Percentiles rank a stretch among this genome's conserved stretches.
Evolutionary conservation across 106 monocot species (phyloP).

Genomic region (Triglochin maritima): DNA sequence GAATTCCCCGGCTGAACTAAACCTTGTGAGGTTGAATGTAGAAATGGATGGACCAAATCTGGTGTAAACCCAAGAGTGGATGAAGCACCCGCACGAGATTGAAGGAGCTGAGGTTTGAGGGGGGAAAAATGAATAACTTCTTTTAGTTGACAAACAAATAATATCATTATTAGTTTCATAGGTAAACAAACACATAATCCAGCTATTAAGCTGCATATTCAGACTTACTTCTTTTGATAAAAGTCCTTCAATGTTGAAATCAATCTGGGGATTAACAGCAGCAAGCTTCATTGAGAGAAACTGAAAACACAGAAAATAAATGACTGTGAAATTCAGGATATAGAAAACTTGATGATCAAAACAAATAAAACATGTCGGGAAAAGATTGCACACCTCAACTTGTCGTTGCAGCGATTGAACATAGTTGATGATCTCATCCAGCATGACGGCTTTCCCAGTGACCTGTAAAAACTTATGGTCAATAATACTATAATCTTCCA

Average conservation of each 20-base stretch:
- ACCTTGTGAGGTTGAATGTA: conserved; percentile 31
- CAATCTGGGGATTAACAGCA: conserved; percentile 26
- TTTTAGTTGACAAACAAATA: no score
- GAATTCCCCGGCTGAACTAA: conserved; percentile 28
- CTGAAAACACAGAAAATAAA: conserved; percentile 10
- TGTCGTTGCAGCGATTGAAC: conserved; percentile 77
- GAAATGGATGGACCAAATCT: conserved; percentile 31
- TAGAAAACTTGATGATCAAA: no score
- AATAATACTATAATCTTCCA: no score
- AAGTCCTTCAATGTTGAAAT: conserved; percentile 17
- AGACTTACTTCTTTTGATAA: conserved; percentile 21
- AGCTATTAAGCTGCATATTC: not conserved
- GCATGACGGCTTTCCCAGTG: conserved; percentile 84
- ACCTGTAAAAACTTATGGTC: conserved; percentile 26
- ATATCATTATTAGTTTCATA: no score
- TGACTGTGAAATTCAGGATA: no score
- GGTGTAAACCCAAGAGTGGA: conserved; percentile 35
- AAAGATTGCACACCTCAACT: conserved; percentile 43
- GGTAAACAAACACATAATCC: no score
- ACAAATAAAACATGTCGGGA: no score
- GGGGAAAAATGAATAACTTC: no score
- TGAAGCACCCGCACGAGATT: conserved; percentile 16
- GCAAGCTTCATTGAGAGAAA: conserved; percentile 53
- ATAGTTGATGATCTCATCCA: conserved; percentile 91
- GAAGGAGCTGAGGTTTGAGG: conserved; percentile 22